Evolutionary conservation across 495 filamentous ascomycete species (phyloP), one percentile per base, ranked within the genome.

Genomic region (Staphylotrichum longicolle): DNA sequence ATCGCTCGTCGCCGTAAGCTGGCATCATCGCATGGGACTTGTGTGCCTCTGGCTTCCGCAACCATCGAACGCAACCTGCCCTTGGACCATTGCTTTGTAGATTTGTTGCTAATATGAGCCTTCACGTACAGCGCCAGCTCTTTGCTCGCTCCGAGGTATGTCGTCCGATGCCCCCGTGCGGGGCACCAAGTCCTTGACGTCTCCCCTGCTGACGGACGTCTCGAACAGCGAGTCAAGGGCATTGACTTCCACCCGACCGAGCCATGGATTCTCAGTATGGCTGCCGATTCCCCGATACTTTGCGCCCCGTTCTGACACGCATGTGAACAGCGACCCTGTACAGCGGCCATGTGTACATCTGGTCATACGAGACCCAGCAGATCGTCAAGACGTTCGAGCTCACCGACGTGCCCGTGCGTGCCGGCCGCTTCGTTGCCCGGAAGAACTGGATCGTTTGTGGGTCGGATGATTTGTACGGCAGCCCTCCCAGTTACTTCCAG

Each of bases 401-500:
- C 59, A 96, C 93, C 71, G 94, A 99, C 85, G 94, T 99, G 53
- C 94, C 94, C 62, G 94, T 98, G 54, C 88, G 94, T 76, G 95
- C 95, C 47, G 94, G 94, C 68, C 90, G 95, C 62, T 98, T 98
- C 75, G 85, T 98, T 73, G 91, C 95, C 67, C 84, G 94, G 62
- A 98, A 98, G 84, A 98, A 98, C 75, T 98, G 95, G 95, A 95
- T 99, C 68, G 93, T 96, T 47, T 96, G 91, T 76, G 94, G 94
- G 65, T 96, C 91, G 49, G 94, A 99, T 79, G 94, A 98, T 81
- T 99, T 97, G 82, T 93, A 97, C 58, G 91, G 49, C 8, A 41
- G 8, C 33, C 32, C 50, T 7, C 1, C 32, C 20, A 32, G 12
- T 8, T 9, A 10, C 33, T 12, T 14, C n/a, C 12, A 9, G 7